These are phyloP conservation scores for Gossypium arboreum DNA, from an alignment of 345 rosid species.

Conservation along the genomic window DNA sequence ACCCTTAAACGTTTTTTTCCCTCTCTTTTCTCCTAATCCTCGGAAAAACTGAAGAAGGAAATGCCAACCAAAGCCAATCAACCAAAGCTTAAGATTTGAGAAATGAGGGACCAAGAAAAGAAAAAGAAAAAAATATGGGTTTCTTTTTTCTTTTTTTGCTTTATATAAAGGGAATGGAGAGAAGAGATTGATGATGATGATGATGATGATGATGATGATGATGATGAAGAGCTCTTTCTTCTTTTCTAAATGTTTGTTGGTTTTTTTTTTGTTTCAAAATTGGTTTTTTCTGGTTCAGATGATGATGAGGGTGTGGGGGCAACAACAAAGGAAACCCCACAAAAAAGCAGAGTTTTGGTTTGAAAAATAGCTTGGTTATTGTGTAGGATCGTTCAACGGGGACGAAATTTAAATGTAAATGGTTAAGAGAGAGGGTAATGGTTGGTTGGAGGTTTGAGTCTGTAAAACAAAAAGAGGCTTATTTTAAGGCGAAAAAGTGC, in stretches of 20 bases:
- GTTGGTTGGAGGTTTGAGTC: too few relatives aligned
- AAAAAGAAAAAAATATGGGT: not conserved
- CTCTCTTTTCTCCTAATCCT: not conserved
- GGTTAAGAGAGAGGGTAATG: not conserved
- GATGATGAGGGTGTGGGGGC: too few relatives aligned
- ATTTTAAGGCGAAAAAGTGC: not conserved
- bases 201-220: too few relatives aligned
- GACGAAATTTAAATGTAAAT: not conserved
- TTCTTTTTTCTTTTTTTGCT: not conserved
- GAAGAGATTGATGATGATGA: too few relatives aligned
- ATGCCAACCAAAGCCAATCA: not conserved
- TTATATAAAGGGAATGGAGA: not conserved
- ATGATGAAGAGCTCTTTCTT: too few relatives aligned
- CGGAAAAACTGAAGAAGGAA: not conserved
- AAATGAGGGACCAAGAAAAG: not conserved
- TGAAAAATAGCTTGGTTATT: not conserved
- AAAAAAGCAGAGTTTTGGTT: too few relatives aligned
- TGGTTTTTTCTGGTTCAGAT: too few relatives aligned
- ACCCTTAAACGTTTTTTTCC: too few relatives aligned
- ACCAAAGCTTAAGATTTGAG: not conserved
- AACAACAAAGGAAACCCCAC: too few relatives aligned
- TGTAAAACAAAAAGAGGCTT: not conserved
- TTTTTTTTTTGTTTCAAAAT: too few relatives aligned
- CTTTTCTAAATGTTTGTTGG: too few relatives aligned
- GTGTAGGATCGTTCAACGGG: too few relatives aligned